A percentile compares a stretch with the other conserved stretches of the same genome.
These are phyloP conservation scores for Nitzschia palea DNA, from an alignment of 108 stramenopile genomes.

Conservation along the genomic window DNA sequence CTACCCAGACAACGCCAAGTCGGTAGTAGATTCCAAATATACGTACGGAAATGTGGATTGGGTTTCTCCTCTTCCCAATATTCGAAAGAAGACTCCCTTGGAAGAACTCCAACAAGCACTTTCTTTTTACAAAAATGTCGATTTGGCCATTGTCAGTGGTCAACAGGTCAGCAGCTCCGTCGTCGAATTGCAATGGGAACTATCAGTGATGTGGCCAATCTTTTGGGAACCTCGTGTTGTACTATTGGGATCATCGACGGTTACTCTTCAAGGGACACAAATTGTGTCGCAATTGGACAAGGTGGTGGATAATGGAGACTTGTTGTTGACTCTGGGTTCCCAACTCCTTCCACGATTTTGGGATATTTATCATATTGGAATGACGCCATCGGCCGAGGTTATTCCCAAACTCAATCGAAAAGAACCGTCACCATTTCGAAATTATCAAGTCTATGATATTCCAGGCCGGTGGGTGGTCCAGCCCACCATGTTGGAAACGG, in stretches of 20 bases:
- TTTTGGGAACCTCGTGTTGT: constrained; percentile 74
- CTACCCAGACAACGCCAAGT: constrained; percentile 15
- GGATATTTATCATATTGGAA: constrained; percentile 87
- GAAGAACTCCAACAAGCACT: constrained; percentile 51
- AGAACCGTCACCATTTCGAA: constrained; percentile 34
- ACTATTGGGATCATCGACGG: constrained; percentile 55
- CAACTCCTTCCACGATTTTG: constrained; percentile 80
- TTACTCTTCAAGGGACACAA: constrained; percentile 31
- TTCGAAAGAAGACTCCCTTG: constrained; percentile 50
- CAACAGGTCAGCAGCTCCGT: constrained; percentile 25
- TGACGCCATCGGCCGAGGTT: constrained; percentile 80
- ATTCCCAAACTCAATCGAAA: constrained; percentile 29
- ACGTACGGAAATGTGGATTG: constrained; percentile 36
- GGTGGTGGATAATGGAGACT: constrained; percentile 38
- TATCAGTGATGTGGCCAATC: constrained; percentile 77
- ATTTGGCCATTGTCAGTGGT: constrained; percentile 69
- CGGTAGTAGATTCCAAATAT: constrained; percentile 28
- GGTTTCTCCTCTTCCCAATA: constrained; percentile 40
- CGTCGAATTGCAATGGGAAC: constrained; percentile 64
- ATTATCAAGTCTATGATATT: constrained; percentile 58
- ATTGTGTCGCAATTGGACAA: constrained; percentile 59
- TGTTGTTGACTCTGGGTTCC: constrained; percentile 37
- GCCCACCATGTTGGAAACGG: constrained; percentile 62
- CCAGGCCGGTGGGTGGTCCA: constrained; percentile 57
- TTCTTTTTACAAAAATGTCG: constrained; percentile 63